Percentiles rank a stretch among this genome's conserved stretches.
phyloP scores from a whole-genome alignment of 2,329 filamentous ascomycete genomes.

The Rutstroemia sp. region DNA sequence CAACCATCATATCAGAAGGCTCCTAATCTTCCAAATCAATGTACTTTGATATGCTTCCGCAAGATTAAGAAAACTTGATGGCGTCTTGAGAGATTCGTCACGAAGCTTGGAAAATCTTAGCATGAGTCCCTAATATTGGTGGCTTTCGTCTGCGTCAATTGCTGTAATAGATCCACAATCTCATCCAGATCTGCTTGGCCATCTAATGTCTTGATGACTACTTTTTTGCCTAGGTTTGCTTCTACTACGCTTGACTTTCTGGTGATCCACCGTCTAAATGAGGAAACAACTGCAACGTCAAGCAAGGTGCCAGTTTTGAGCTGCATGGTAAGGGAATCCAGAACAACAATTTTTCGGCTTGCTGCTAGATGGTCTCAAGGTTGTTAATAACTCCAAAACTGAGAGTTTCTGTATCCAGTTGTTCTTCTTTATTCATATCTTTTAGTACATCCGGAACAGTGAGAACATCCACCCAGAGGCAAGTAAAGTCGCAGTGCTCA shows the following conservation, averaged over 20 bases:
- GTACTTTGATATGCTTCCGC: too few relatives aligned
- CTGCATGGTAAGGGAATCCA: not conserved
- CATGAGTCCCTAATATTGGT: not conserved
- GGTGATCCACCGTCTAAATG: not conserved
- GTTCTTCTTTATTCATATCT: constrained; percentile 3
- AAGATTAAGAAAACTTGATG: too few relatives aligned
- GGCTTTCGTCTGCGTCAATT: not conserved
- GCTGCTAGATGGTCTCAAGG: not conserved
- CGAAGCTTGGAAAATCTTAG: not conserved
- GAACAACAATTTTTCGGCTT: not conserved
- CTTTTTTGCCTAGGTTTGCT: not conserved
- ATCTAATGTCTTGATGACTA: not conserved
- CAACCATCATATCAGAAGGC: too few relatives aligned
- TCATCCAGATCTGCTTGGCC: not conserved
- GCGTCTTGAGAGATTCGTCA: too few relatives aligned
- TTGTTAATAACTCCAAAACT: constrained; percentile 1
- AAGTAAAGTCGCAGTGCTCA: constrained; percentile 1
- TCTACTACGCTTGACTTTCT: not conserved
- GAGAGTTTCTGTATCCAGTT: not conserved
- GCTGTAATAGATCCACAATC: not conserved
- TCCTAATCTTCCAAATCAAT: too few relatives aligned
- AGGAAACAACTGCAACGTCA: not conserved
- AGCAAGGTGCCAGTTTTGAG: not conserved
- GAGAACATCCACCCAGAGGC: constrained; percentile 9
- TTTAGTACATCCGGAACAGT: constrained; percentile 6